phyloP scores from a whole-genome alignment of 805 yeast species.

The Pichia deserticola region DNA sequence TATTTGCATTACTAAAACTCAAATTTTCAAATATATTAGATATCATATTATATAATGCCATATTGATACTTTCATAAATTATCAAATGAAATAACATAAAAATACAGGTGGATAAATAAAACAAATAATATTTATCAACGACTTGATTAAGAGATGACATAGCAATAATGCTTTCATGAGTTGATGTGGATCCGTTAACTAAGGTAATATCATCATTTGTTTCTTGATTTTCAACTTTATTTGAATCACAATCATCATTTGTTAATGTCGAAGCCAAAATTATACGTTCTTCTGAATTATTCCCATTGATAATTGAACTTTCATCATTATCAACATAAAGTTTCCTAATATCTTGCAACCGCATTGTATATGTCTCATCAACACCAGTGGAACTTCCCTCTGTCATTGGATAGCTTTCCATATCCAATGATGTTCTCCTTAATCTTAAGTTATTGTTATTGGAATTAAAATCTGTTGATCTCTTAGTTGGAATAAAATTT shows the following conservation, averaged over 20 bases:
- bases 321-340: no score
- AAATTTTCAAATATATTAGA: not conserved
- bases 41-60: conserved; percentile 1
- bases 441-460: no score
- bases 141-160: not conserved
- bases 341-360: no score
- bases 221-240: not conserved
- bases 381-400: no score
- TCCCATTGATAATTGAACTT: no score
- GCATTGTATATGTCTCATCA: no score
- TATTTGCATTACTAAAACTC: not conserved
- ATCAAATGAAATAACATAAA: conserved; percentile 1
- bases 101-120: conserved; percentile 1
- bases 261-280: not conserved
- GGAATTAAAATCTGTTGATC: no score
- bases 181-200: not conserved
- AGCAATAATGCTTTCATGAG: not conserved
- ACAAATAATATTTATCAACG: conserved; percentile 3
- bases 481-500: no score
- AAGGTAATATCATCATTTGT: not conserved
- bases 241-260: not conserved
- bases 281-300: not conserved
- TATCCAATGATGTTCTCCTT: no score
- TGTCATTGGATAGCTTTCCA: no score
- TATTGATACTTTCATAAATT: conserved; percentile 3